Evolutionary conservation across 2,329 filamentous ascomycete species (phyloP).

Genomic region (Dendrostoma leiphaemia): DNA sequence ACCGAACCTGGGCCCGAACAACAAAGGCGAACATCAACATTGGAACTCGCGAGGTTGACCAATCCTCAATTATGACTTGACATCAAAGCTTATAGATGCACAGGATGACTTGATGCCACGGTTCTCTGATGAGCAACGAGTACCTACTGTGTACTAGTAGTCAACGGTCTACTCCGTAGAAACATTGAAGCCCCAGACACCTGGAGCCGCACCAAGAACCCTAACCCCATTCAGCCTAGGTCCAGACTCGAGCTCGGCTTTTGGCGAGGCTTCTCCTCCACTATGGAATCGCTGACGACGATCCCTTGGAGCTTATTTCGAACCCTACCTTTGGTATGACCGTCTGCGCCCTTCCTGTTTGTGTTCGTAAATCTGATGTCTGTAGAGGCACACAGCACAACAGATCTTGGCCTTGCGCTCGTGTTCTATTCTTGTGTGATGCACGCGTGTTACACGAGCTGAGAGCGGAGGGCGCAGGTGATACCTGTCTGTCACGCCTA

Average conservation of each 20-base stretch:
- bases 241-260: neutral
- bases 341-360: neutral
- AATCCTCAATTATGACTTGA: too few species aligned
- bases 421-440: slow-evolving; percentile 2
- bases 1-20: too few species aligned
- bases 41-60: too few species aligned
- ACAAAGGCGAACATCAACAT: too few species aligned
- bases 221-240: neutral
- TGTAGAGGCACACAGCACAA: neutral
- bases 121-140: too few species aligned
- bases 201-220: neutral
- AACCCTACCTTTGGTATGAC: neutral
- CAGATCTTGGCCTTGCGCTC: neutral
- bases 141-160: too few species aligned
- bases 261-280: neutral
- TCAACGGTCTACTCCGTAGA: too few species aligned
- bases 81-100: too few species aligned
- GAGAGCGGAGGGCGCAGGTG: neutral
- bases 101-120: too few species aligned
- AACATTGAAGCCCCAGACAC: too few species aligned
- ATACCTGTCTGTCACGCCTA: neutral
- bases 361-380: neutral
- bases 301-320: neutral
- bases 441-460: neutral
- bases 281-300: neutral